Conservation (phyloP, 768 basidiomycete species). For the Lactarius trivialis region DNA sequence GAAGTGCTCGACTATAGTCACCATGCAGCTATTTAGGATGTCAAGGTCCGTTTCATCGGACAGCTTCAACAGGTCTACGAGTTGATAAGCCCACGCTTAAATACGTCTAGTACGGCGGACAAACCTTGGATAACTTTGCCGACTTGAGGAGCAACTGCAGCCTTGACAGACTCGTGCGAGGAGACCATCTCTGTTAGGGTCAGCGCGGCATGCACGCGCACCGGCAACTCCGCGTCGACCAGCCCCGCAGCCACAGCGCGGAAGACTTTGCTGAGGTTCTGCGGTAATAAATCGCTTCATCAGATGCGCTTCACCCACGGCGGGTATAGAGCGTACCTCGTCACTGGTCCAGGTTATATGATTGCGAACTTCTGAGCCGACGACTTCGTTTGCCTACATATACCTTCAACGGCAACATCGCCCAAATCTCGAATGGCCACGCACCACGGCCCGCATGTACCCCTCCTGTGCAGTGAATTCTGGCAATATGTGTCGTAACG, state of each 20-base stretch:
- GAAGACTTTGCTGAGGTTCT: slow-evolving; percentile 63
- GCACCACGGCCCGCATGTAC: slow-evolving; percentile 71
- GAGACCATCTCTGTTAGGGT: slow-evolving; percentile 73
- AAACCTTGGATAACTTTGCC: slow-evolving; percentile 83
- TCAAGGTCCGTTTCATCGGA: slow-evolving; percentile 91
- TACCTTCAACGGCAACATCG: not conserved
- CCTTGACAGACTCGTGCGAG: slow-evolving; percentile 57
- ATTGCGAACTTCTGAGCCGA: slow-evolving; percentile 65
- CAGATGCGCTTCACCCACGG: not conserved
- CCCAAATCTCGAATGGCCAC: slow-evolving; percentile 27
- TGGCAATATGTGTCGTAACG: slow-evolving; percentile 66
- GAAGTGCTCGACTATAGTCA: slow-evolving; percentile 81
- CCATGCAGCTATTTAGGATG: slow-evolving; percentile 75
- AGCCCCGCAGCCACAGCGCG: slow-evolving; percentile 58
- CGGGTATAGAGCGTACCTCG: slow-evolving; percentile 39
- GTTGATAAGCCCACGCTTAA: not conserved
- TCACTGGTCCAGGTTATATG: slow-evolving; percentile 61
- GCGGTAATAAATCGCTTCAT: not conserved
- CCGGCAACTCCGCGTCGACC: slow-evolving; percentile 75
- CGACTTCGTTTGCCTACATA: slow-evolving; percentile 70
- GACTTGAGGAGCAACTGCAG: slow-evolving; percentile 65
- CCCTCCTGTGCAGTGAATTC: slow-evolving; percentile 61
- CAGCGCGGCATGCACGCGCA: slow-evolving; percentile 76
- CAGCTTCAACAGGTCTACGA: slow-evolving; percentile 75
- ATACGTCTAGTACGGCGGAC: not conserved